A percentile compares a stretch with the other conserved stretches of the same genome.
Conservation (phyloP, 2,329 filamentous ascomycete genomes). For the Pseudofabraea citricarpa region DNA sequence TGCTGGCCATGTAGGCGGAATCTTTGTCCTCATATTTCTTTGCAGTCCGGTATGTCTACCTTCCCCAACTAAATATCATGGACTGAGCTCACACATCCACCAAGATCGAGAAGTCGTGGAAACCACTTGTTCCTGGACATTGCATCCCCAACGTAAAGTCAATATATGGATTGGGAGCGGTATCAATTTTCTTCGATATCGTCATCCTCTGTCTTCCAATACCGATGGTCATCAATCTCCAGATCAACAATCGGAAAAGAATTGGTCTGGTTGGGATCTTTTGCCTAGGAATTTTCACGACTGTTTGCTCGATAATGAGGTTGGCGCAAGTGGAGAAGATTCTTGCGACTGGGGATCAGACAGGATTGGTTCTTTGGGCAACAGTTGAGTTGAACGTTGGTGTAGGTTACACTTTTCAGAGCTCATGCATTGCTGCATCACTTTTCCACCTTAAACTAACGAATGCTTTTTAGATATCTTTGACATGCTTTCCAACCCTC, state of each 20-base stretch:
- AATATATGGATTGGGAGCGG: neutral
- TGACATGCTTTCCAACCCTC: constrained; percentile 8
- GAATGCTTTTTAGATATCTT: constrained; percentile 3
- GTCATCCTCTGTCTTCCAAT: neutral
- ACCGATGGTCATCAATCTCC: neutral
- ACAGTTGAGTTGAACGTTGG: constrained; percentile 53
- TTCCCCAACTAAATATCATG: neutral
- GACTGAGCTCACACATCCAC: neutral
- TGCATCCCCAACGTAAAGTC: neutral
- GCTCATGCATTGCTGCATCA: neutral
- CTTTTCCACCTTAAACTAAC: neutral
- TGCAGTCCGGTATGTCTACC: neutral
- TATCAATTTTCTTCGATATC: neutral
- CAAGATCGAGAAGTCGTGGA: neutral
- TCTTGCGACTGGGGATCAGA: constrained; percentile 48
- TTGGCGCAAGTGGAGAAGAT: constrained; percentile 47
- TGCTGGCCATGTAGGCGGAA: neutral
- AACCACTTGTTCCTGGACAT: neutral
- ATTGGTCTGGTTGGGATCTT: constrained; percentile 31
- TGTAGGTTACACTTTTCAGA: no score
- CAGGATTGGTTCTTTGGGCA: constrained; percentile 51
- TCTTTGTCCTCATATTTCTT: neutral
- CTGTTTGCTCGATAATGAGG: constrained; percentile 47
- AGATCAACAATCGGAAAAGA: neutral
- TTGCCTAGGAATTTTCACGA: constrained; percentile 48